These are phyloP conservation scores for Streptanthus diversifolius DNA, from an alignment of 345 rosid genomes.

Conservation along the genomic window DNA sequence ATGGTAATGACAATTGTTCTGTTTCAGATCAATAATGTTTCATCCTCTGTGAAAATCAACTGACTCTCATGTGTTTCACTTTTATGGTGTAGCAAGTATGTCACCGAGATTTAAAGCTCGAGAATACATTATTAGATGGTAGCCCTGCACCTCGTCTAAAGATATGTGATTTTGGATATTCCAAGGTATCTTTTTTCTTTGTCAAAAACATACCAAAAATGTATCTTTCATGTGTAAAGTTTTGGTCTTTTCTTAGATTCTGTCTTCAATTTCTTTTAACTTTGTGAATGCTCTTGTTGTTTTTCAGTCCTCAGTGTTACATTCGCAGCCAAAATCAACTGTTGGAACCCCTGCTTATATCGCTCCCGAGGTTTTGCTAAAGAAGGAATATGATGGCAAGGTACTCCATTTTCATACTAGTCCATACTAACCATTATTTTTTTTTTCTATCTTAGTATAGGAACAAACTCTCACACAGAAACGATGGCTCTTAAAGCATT, in stretches of 20 bases:
- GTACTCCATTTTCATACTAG: constrained; percentile 38
- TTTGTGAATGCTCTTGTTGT: constrained; percentile 9
- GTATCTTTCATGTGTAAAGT: not conserved
- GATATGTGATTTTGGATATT: constrained; percentile 99
- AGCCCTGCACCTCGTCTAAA: constrained; percentile 93
- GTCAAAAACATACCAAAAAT: not conserved
- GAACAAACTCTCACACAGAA: not conserved
- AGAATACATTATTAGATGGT: constrained; percentile 94
- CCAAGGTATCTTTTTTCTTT: constrained; percentile 55
- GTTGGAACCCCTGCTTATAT: constrained; percentile 99
- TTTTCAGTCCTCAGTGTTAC: constrained; percentile 84
- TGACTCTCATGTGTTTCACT: not conserved
- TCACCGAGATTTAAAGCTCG: constrained; percentile 93
- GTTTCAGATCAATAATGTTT: not conserved
- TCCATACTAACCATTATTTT: constrained; percentile 2
- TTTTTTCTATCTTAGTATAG: not conserved
- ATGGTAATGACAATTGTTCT: constrained; percentile 45
- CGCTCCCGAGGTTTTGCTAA: constrained; percentile 95
- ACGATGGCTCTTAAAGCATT: not conserved
- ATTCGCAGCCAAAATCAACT: constrained; percentile 94
- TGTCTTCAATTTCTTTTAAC: not conserved
- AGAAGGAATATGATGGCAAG: constrained; percentile 99
- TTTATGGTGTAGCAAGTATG: constrained; percentile 70
- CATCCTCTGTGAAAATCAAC: not conserved
- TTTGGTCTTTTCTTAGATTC: not conserved